phyloP scores from a whole-genome alignment of 169 alveolate species.

The Sarcocystis neurona region DNA sequence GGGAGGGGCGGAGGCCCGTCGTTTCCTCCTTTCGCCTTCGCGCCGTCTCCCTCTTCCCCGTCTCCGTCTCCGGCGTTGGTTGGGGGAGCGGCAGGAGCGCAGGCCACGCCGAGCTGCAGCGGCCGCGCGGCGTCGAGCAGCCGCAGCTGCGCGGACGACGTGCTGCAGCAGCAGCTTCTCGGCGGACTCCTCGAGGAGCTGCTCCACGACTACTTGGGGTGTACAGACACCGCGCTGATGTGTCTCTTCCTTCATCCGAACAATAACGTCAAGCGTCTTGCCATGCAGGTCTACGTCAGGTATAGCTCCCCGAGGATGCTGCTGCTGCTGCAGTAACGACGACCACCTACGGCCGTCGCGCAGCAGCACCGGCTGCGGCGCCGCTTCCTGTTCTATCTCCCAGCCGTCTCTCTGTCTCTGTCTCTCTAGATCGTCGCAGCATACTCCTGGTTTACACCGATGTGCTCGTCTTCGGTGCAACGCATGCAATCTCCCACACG shows the following conservation, averaged over 20 bases:
- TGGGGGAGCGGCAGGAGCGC: not conserved
- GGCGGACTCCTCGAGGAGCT: slow-evolving; percentile 20
- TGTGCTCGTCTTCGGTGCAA: no score
- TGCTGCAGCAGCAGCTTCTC: slow-evolving; percentile 20
- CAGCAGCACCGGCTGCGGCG: no score
- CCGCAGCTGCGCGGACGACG: not conserved
- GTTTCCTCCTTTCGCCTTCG: not conserved
- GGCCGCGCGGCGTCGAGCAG: not conserved
- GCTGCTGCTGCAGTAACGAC: no score
- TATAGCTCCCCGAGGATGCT: not conserved
- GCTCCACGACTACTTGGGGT: slow-evolving; percentile 1
- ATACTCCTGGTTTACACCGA: no score
- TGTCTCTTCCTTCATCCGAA: slow-evolving; percentile 16
- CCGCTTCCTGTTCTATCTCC: no score
- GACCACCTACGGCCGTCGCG: no score
- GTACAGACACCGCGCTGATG: slow-evolving; percentile 26
- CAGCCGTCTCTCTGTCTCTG: no score
- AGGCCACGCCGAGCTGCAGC: not conserved
- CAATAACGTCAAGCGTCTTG: not conserved
- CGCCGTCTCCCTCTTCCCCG: no score
- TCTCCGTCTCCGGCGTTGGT: not conserved
- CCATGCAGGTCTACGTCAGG: slow-evolving; percentile 27
- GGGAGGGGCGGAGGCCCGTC: not conserved
- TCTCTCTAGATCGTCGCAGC: no score
- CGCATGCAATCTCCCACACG: no score